A percentile compares a stretch with the other conserved stretches of the same genome.
These are phyloP conservation scores for Macrophomina tecta DNA, from an alignment of 2,329 filamentous ascomycete genomes.

Conservation along the genomic window DNA sequence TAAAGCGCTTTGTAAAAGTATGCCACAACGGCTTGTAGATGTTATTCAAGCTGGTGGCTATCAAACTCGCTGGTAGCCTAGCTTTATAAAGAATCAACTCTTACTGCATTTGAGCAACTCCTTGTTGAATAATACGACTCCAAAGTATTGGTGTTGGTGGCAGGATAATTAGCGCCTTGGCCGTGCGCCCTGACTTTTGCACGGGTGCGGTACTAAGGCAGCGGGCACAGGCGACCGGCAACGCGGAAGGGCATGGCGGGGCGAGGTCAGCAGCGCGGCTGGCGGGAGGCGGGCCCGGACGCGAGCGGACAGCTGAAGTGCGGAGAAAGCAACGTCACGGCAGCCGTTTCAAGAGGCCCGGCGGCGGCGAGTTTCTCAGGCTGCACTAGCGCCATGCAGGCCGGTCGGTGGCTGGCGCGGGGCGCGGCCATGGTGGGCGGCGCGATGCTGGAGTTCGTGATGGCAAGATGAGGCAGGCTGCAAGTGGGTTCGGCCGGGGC, in stretches of 20 bases:
- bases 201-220: too few species aligned
- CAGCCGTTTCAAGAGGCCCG: neutral
- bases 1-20: too few species aligned
- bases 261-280: neutral
- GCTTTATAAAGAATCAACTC: too few species aligned
- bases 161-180: too few species aligned
- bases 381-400: neutral
- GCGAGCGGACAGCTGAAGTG: neutral
- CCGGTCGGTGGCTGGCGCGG: neutral
- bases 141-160: too few species aligned
- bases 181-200: too few species aligned
- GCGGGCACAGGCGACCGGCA: neutral
- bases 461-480: neutral
- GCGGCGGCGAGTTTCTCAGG: neutral
- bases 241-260: neutral
- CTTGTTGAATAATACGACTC: too few species aligned
- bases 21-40: too few species aligned
- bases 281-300: constrained; percentile 15
- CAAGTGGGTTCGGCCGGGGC: neutral
- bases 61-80: too few species aligned
- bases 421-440: neutral
- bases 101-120: too few species aligned
- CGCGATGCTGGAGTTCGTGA: neutral
- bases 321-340: constrained; percentile 3
- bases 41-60: too few species aligned